Evolutionary conservation across 1,139 yeast species (phyloP), one percentile per base, ranked within the genome.

Genomic region (Suhomyces terraborum): DNA sequence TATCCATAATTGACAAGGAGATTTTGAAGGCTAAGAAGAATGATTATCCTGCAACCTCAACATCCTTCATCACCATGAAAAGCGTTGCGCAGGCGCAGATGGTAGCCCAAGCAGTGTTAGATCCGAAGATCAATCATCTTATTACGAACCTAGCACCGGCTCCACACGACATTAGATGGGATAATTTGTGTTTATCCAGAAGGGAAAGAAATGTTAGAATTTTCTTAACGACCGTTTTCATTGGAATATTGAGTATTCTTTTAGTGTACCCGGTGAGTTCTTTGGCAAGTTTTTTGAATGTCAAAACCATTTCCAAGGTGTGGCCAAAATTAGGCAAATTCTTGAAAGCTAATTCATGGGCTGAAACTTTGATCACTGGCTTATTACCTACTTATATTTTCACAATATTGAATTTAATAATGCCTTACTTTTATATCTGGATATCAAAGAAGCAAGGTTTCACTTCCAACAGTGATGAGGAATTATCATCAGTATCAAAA

Each of bases 21-120:
- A 86, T 88, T 35, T 30, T 55, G 4, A 66, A 70, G 28, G 84
- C 87, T 1, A 68, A 91, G 46, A 64, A 62, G 23, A 69, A 79
- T 43, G 84, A 82, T 46, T 84, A 80, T 51, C 79, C 89, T 0
- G 82, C 89, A 1, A 67, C 74, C 4, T 68, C 76, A 6, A 64
- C 72, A 9, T 95, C 96, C 0, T 88, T 88, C 61, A 79, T 88
- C 17, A 88, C 95, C 1, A 83, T 88, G 93, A 84, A 82, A 48
- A 76, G 88, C 1, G 95, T 87, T 8, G 87, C 94, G 0, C 82
- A 84, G 52, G 95, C 96, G 1, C 96, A 88, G 58, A 80, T 88
- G 84, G 82, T 88, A 7, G 94, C 96, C 0, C 96, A 88, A 58
- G 88, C 95, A 0, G 86, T 87, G 1, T 66, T 88, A 38, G 94